Evolutionary conservation across 371 early-diverging fungal species (phyloP), one percentile per base, ranked within the genome.

Genomic region (Mucor saturninus): DNA sequence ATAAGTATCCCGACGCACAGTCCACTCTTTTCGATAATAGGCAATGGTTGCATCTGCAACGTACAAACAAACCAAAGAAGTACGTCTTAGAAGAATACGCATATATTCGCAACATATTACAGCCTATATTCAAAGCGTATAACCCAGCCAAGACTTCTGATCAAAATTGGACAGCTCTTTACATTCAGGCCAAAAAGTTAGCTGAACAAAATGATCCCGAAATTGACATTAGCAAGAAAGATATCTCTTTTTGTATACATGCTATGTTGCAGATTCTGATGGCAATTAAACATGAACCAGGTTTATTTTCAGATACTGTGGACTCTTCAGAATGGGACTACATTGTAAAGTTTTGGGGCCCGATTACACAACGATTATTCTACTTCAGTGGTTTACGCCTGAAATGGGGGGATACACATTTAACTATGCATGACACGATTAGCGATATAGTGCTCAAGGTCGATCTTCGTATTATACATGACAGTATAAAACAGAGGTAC

Each of bases 391-490:
- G n/a, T n/a, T n/a, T n/a, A n/a, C n/a, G n/a, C n/a, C n/a, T n/a
- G n/a, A n/a, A n/a, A n/a, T n/a, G n/a, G n/a, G n/a, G n/a, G n/a
- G n/a, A n/a, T n/a, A n/a, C n/a, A n/a, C n/a, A n/a, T n/a, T n/a
- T n/a, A n/a, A n/a, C n/a, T n/a, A n/a, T n/a, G n/a, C n/a, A n/a
- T n/a, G n/a, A n/a, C n/a, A n/a, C n/a, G n/a, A n/a, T n/a, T n/a
- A n/a, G n/a, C n/a, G n/a, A n/a, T n/a, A n/a, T n/a, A n/a, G n/a
- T n/a, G n/a, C n/a, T n/a, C n/a, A n/a, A n/a, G n/a, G n/a, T 62
- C 3, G 56, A 62, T 49, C 29, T 62, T 21, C 26, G 62, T 35
- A 62, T 62, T 15, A 31, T 62, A 29, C 49, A 62, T 62, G 62
- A 62, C 51, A 62, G 50, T 35, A 48, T 62, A 13, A 48, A 40